Evolutionary conservation across 2,329 filamentous ascomycete species (phyloP).

Genomic region (Fusarium sp.): DNA sequence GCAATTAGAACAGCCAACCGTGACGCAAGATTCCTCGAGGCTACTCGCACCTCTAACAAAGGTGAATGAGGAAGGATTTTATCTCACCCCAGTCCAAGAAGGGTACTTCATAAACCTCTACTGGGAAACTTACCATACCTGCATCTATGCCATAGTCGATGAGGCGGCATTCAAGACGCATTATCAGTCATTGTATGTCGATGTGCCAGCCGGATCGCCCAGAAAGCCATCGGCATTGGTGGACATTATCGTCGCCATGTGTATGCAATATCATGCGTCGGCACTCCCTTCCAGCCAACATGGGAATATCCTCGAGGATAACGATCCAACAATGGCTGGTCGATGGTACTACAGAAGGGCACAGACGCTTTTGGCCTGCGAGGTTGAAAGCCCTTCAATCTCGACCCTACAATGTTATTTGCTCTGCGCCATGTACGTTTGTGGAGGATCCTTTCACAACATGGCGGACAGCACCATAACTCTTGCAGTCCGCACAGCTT

Average conservation of each 20-base stretch:
- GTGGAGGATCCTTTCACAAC: slow-evolving; percentile 16
- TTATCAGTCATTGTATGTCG: not conserved
- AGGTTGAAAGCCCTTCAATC: slow-evolving; percentile 12
- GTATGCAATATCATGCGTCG: slow-evolving; percentile 15
- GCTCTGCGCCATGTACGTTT: slow-evolving; percentile 4
- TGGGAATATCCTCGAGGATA: slow-evolving; percentile 6
- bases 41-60: slow-evolving; percentile 3
- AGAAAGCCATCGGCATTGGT: slow-evolving; percentile 9
- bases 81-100: slow-evolving; percentile 10
- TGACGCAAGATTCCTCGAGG: not conserved
- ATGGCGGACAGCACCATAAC: slow-evolving; percentile 16
- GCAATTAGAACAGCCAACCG: not conserved
- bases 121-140: slow-evolving; percentile 25
- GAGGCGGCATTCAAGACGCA: slow-evolving; percentile 13
- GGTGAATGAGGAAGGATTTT: not conserved
- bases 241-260: slow-evolving; percentile 23
- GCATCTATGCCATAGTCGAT: slow-evolving; percentile 4
- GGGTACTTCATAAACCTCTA: slow-evolving; percentile 15
- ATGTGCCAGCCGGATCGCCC: slow-evolving; percentile 2
- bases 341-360: slow-evolving; percentile 24
- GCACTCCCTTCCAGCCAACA: not conserved
- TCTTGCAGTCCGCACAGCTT: slow-evolving; percentile 18
- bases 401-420: slow-evolving; percentile 18
- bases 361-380: slow-evolving; percentile 11
- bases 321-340: slow-evolving; percentile 15